Percentiles rank a stretch among this genome's conserved stretches.
phyloP scores from a whole-genome alignment of 805 yeast genomes.

The Candida takata region DNA sequence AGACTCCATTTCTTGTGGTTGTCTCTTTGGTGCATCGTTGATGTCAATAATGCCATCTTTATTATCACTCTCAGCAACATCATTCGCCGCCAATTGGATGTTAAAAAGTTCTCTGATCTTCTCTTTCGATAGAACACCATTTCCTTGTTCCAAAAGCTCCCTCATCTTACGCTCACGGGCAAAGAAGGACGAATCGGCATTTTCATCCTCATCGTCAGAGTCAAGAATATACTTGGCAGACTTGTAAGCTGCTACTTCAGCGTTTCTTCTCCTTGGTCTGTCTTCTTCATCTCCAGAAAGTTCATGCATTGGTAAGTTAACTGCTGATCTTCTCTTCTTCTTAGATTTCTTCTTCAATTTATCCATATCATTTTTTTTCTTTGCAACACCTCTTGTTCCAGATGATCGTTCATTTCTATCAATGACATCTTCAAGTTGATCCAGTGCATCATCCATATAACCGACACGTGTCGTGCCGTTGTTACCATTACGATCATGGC shows the following conservation, averaged over 20 bases:
- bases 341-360: slow-evolving; percentile 5
- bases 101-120: slow-evolving; percentile 11
- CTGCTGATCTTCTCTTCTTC: slow-evolving; percentile 9
- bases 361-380: slow-evolving; percentile 10
- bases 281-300: slow-evolving; percentile 18
- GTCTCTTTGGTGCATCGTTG: slow-evolving; percentile 3
- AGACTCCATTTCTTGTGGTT: slow-evolving; percentile 5
- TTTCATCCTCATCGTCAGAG: slow-evolving; percentile 61
- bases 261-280: neutral
- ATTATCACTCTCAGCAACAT: neutral
- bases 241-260: slow-evolving; percentile 17
- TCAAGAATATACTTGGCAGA: slow-evolving; percentile 51
- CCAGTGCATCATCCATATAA: slow-evolving; percentile 17
- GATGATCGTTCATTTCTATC: slow-evolving; percentile 3
- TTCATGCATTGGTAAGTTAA: slow-evolving; percentile 3
- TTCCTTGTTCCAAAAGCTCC: slow-evolving; percentile 16
- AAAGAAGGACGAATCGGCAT: slow-evolving; percentile 44
- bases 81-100: neutral
- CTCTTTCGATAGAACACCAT: slow-evolving; percentile 11
- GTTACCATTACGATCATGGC: slow-evolving; percentile 15
- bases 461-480: slow-evolving; percentile 4
- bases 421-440: slow-evolving; percentile 14
- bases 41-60: slow-evolving; percentile 1
- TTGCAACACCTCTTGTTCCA: slow-evolving; percentile 19
- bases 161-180: slow-evolving; percentile 48